phyloP scores from a whole-genome alignment of 768 basidiomycete genomes.

The Lyophyllum semitale region DNA sequence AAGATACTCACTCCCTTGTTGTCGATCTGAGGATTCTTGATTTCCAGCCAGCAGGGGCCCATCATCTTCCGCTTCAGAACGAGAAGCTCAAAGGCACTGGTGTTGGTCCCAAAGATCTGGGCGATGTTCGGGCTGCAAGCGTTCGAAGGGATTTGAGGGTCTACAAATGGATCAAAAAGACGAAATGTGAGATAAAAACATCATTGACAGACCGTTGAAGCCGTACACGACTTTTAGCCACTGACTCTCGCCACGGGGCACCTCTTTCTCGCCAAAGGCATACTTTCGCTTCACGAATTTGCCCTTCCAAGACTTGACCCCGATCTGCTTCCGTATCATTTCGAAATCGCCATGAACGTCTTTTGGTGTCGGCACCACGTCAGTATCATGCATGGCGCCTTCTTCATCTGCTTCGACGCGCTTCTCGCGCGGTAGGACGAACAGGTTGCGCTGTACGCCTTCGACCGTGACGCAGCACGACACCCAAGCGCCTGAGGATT shows the following conservation, averaged over 20 bases:
- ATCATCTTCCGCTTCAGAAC: constrained; percentile 97
- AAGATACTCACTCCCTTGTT: constrained; percentile 70
- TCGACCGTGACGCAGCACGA: constrained; percentile 88
- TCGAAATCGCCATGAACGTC: constrained; percentile 89
- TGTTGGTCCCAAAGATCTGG: constrained; percentile 88
- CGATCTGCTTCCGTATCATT: constrained; percentile 65
- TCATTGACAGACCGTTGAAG: constrained; percentile 68
- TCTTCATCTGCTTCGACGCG: constrained; percentile 59
- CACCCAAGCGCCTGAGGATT: constrained; percentile 64
- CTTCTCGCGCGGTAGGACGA: constrained; percentile 77
- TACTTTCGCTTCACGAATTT: constrained; percentile 91
- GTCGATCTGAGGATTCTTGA: constrained; percentile 76
- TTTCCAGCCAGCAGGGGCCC: constrained; percentile 96
- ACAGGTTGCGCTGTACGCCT: constrained; percentile 87
- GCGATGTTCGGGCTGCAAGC: constrained; percentile 83
- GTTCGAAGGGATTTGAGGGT: constrained; percentile 71
- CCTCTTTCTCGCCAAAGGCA: constrained; percentile 84
- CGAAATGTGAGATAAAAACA: not conserved
- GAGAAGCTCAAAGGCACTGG: constrained; percentile 89
- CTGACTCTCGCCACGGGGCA: constrained; percentile 75
- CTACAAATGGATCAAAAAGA: constrained; percentile 34
- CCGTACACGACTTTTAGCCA: constrained; percentile 96
- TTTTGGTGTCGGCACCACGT: constrained; percentile 64
- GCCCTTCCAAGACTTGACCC: constrained; percentile 74
- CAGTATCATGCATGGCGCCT: constrained; percentile 69